A percentile compares a stretch with the other conserved stretches of the same genome.
Conservation (phyloP, 2,329 filamentous ascomycete species). For the Raffaelea ambrosiae region DNA sequence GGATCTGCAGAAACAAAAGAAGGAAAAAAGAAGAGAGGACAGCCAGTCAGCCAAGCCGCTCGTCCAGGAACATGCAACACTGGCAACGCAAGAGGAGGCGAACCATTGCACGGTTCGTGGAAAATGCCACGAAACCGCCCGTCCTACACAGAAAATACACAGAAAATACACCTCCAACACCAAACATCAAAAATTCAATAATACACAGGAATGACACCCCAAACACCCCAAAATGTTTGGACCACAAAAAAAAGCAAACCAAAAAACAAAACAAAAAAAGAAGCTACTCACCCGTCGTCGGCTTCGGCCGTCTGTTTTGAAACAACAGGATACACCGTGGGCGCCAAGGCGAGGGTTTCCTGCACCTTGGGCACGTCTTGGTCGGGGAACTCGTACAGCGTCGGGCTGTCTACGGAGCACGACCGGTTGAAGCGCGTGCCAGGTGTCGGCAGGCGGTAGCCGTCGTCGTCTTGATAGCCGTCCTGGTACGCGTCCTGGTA, state of each 20-base stretch:
- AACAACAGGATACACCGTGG: slow-evolving; percentile 2
- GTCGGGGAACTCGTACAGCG: slow-evolving; percentile 49
- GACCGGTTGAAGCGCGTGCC: slow-evolving; percentile 46
- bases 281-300: slow-evolving; percentile 2
- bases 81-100: too few relatives aligned
- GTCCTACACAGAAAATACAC: background rate
- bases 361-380: background rate
- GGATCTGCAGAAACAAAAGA: slow-evolving; percentile 6
- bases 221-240: background rate
- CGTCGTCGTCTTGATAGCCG: slow-evolving; percentile 12
- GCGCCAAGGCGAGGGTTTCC: slow-evolving; percentile 8
- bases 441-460: slow-evolving; percentile 36
- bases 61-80: too few relatives aligned
- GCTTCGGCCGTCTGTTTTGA: background rate
- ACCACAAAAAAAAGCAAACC: background rate
- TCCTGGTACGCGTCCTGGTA: too few relatives aligned
- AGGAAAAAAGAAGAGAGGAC: background rate
- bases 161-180: background rate
- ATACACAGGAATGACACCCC: background rate
- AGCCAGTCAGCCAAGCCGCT: too few relatives aligned
- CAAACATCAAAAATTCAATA: background rate
- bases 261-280: background rate
- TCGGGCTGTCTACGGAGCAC: slow-evolving; percentile 51
- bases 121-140: too few relatives aligned
- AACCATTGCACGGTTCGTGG: too few relatives aligned